Conservation (phyloP, 2,329 filamentous ascomycete genomes). For the Colletotrichum viniferum region DNA sequence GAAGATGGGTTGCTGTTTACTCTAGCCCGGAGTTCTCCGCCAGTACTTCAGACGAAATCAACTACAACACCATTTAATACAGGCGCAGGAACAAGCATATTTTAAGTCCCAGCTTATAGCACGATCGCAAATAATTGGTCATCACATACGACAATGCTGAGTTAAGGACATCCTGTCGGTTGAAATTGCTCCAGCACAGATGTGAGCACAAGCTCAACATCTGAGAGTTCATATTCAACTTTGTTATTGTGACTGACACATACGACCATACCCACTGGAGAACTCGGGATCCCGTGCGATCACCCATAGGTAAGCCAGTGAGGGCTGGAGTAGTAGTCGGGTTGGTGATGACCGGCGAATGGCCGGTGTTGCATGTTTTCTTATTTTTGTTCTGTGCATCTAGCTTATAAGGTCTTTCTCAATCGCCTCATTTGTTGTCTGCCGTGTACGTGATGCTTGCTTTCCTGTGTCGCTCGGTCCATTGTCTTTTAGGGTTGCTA, state of each 20-base stretch:
- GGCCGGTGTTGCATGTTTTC: background rate
- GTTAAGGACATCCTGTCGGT: background rate
- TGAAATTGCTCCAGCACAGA: background rate
- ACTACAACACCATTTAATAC: background rate
- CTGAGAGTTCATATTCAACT: background rate
- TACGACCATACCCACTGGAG: background rate
- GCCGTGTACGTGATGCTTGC: background rate
- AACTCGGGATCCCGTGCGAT: background rate
- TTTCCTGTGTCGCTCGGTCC: background rate
- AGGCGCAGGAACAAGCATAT: background rate
- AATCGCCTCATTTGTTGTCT: background rate
- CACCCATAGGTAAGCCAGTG: background rate
- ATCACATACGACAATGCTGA: background rate
- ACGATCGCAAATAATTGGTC: background rate
- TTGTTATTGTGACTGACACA: rapidly evolving
- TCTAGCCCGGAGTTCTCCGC: background rate
- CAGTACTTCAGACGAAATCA: background rate
- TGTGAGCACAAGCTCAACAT: background rate
- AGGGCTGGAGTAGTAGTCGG: too few species aligned
- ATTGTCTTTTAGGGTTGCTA: background rate
- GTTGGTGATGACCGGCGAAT: background rate
- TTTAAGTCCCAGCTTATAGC: background rate
- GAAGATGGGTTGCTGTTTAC: background rate
- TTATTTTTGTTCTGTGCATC: background rate
- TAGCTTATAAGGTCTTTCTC: background rate